These are phyloP conservation scores for Gloeophyllum trabeum DNA, from an alignment of 768 basidiomycete species.

Conservation along the genomic window DNA sequence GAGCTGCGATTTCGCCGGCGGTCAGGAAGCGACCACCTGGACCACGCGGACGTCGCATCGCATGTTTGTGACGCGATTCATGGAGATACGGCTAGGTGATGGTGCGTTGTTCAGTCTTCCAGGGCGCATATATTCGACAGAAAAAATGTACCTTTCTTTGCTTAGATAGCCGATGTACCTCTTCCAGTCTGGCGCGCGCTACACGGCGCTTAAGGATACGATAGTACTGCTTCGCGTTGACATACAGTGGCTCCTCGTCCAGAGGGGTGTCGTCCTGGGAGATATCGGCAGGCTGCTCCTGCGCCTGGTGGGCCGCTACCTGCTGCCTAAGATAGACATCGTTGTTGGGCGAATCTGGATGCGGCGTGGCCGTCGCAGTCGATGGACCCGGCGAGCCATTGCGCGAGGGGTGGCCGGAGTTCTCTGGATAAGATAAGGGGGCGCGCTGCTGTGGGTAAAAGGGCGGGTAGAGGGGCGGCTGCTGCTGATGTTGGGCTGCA, in stretches of 20 bases:
- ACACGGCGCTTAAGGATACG: constrained; percentile 93
- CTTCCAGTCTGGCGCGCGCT: constrained; percentile 85
- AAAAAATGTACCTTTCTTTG: constrained; percentile 69
- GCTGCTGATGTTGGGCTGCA: constrained; percentile 9
- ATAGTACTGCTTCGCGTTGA: constrained; percentile 99
- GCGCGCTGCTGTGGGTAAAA: constrained; percentile 11
- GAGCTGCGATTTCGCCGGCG: constrained; percentile 87
- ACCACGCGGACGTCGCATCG: constrained; percentile 92
- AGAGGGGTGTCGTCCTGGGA: constrained; percentile 31
- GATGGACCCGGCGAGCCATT: constrained; percentile 13
- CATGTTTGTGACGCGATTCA: constrained; percentile 96
- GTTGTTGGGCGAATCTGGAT: neutral
- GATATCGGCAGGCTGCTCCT: constrained; percentile 15
- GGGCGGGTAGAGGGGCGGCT: constrained; percentile 11
- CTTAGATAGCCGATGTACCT: constrained; percentile 84
- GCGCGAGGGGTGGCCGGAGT: constrained; percentile 17
- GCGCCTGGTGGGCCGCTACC: constrained; percentile 3
- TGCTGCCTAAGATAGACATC: constrained; percentile 7
- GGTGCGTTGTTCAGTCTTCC: constrained; percentile 3
- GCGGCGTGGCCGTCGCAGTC: constrained; percentile 7
- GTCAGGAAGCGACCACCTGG: constrained; percentile 97
- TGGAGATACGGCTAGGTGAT: constrained; percentile 83
- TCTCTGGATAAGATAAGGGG: constrained; percentile 19
- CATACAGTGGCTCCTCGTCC: constrained; percentile 97
- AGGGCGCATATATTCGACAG: no score